phyloP scores from a whole-genome alignment of 257 asterid species.

The Schizonepeta tenuifolia region DNA sequence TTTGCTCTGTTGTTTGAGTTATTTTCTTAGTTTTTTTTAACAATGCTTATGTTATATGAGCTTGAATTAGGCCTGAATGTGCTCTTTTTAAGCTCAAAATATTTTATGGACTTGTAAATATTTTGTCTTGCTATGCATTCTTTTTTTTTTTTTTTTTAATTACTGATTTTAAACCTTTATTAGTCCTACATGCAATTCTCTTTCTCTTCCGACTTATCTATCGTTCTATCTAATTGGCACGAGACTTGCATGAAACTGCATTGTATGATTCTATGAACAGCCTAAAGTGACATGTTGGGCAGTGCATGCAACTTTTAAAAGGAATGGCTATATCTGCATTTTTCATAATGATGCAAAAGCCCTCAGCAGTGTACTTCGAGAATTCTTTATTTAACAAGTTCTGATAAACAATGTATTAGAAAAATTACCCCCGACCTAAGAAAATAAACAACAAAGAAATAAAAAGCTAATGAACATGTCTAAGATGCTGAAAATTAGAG shows the following conservation, averaged over 20 bases:
- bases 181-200: background rate
- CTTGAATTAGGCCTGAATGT: background rate
- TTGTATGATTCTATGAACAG: background rate
- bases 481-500: too few relatives aligned
- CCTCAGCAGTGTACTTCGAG: background rate
- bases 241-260: background rate
- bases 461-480: too few relatives aligned
- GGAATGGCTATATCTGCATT: background rate
- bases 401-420: background rate
- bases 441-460: too few relatives aligned
- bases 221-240: background rate
- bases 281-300: too few relatives aligned
- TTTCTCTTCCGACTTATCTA: background rate
- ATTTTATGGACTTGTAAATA: background rate
- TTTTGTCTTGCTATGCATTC: background rate
- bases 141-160: too few relatives aligned
- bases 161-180: background rate
- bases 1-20: constrained; percentile 2
- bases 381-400: background rate
- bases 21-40: constrained; percentile 6
- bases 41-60: background rate
- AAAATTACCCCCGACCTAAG: too few relatives aligned
- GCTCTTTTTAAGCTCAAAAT: background rate
- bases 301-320: background rate
- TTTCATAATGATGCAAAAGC: background rate